These are phyloP conservation scores for Penicillium atrosanguineum DNA, from an alignment of 495 filamentous ascomycete genomes.

Conservation along the genomic window DNA sequence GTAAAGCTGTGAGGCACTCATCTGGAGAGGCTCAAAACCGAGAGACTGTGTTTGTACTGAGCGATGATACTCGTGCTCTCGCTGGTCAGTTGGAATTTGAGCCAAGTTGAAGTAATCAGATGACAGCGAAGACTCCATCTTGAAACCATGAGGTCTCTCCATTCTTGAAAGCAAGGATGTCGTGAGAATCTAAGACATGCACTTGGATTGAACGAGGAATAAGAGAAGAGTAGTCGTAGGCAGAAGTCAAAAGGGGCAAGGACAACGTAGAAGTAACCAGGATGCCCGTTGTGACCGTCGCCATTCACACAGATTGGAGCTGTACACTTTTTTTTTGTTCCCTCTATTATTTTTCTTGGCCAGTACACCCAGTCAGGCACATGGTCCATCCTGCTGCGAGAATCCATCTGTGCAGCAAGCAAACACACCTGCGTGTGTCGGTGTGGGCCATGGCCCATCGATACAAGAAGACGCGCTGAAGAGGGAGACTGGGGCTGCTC, in stretches of 20 bases:
- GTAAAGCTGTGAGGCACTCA: constrained; percentile 13
- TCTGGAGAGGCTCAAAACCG: constrained; percentile 15
- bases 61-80: constrained; percentile 15
- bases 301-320: constrained; percentile 19
- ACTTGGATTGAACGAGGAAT: constrained; percentile 2
- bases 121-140: constrained; percentile 25
- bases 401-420: constrained; percentile 9
- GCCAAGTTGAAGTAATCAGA: constrained; percentile 17
- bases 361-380: constrained; percentile 15
- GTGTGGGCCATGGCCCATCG: background rate
- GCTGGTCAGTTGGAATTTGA: constrained; percentile 29
- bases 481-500: background rate
- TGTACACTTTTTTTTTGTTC: constrained; percentile 13
- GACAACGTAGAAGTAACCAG: constrained; percentile 14
- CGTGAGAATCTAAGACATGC: constrained; percentile 16
- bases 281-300: constrained; percentile 9
- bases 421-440: constrained; percentile 6
- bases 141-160: background rate
- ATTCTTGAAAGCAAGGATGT: background rate
- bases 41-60: constrained; percentile 22
- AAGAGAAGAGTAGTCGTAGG: background rate
- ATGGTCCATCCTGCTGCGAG: constrained; percentile 18
- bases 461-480: background rate
- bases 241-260: constrained; percentile 2
- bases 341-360: constrained; percentile 2